Evolutionary conservation across 176 grass and related monocot genomes (phyloP), one percentile per base, ranked within the genome.

Genomic region (Puccinellia tenuiflora): DNA sequence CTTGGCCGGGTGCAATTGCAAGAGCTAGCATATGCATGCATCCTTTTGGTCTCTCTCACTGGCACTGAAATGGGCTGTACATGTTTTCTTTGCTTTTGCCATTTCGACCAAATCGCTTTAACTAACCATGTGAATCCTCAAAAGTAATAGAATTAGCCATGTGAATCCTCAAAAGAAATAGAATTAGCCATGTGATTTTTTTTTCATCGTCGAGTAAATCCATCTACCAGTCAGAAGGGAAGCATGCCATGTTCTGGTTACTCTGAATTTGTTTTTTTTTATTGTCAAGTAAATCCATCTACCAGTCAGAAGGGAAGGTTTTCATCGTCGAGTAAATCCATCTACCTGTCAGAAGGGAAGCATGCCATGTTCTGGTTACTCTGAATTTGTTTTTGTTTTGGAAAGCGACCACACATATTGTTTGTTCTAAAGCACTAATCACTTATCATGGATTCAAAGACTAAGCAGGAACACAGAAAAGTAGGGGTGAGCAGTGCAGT

Each of bases 31-130:
- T 47, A 29, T 72, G 68, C 43, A 76, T 85, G 80, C 35, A 73
- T 33, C 62, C n/a, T 79, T 80, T 82, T 90, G 81, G 42, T 79
- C 13, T 62, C 22, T 46, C 31, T 25, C 20, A 29, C 25, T 13
- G 70, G 26, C 26, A 74, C 17, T 48, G 45, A 6, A 51, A 51
- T 48, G 16, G 45, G 9, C 9, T 51, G 45, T 50, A 50, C 26
- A 21, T 74, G 21, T 50, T 12, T 74, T 48, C 71, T 51, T 74
- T 73, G 26, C 26, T 51, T 51, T 51, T 25, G 4, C 71, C 45
- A 74, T 31, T 74, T 51, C 9, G 9, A 74, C 31, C 71, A 51
- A 31, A 74, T 74, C 26, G 18, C 71, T 51, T 51, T 21, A 74
- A 20, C 65, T 68, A 68, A 6, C 25, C 69, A 47, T 47, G 35